Evolutionary conservation across 345 rosid genomes (phyloP).

Genomic region (Eucalyptus erythrocorys): DNA sequence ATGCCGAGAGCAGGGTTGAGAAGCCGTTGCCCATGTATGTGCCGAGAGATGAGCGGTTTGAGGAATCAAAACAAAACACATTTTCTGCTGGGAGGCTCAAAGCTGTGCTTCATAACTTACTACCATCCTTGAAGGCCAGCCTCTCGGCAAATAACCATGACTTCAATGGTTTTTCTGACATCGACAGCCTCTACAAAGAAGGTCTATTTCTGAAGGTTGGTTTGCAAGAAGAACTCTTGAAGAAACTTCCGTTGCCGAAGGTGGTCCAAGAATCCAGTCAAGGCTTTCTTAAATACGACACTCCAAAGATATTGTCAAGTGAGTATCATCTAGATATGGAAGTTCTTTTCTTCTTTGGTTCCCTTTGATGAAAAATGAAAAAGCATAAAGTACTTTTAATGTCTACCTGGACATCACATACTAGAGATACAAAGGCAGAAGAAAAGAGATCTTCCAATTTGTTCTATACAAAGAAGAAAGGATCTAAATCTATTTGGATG

Average conservation of each 20-base stretch:
- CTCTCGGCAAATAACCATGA: slow-evolving; percentile 61
- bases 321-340: slow-evolving; percentile 9
- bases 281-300: slow-evolving; percentile 74
- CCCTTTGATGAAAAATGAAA: neutral
- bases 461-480: neutral
- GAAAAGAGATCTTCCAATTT: neutral
- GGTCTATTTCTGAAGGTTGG: slow-evolving; percentile 84
- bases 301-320: slow-evolving; percentile 84
- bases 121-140: slow-evolving; percentile 78
- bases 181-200: slow-evolving; percentile 79
- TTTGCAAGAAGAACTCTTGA: slow-evolving; percentile 61
- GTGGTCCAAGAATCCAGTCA: slow-evolving; percentile 65
- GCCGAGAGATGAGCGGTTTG: slow-evolving; percentile 93
- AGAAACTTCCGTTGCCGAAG: slow-evolving; percentile 64
- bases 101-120: slow-evolving; percentile 68
- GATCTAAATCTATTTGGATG: neutral
- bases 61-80: slow-evolving; percentile 57
- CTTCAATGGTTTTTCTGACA: slow-evolving; percentile 53
- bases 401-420: neutral
- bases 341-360: neutral
- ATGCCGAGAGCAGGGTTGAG: slow-evolving; percentile 82
- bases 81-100: slow-evolving; percentile 73
- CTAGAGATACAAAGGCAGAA: neutral
- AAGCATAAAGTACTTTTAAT: neutral
- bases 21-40: slow-evolving; percentile 88